These are phyloP conservation scores for Secale cereale DNA, from an alignment of 176 grass and related monocot species.

Conservation along the genomic window DNA sequence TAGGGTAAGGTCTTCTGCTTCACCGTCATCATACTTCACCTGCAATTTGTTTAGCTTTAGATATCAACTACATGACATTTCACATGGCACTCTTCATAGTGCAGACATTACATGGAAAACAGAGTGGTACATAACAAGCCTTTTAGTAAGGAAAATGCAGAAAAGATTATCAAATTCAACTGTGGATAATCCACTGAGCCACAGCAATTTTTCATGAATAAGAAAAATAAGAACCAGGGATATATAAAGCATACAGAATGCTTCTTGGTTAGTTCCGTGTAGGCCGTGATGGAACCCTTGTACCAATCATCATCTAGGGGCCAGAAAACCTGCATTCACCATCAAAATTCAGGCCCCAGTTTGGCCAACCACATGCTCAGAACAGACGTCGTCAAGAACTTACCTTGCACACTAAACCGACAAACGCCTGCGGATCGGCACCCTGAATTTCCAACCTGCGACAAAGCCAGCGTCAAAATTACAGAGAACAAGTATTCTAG, in stretches of 20 bases:
- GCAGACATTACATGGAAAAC: neutral
- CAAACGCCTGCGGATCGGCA: slow-evolving; percentile 48
- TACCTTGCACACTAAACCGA: slow-evolving; percentile 85
- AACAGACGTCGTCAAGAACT: slow-evolving; percentile 12
- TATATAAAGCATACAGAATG: slow-evolving; percentile 56
- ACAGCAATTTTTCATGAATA: neutral
- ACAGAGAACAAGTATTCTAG: neutral
- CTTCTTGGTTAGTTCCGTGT: slow-evolving; percentile 56
- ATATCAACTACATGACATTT: neutral
- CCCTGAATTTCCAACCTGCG: slow-evolving; percentile 67
- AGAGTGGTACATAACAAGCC: neutral
- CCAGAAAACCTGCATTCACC: slow-evolving; percentile 77
- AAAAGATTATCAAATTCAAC: neutral
- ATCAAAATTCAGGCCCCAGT: slow-evolving; percentile 6
- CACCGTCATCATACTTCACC: slow-evolving; percentile 87
- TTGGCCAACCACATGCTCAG: neutral
- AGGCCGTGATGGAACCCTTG: slow-evolving; percentile 61
- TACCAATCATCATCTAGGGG: slow-evolving; percentile 96
- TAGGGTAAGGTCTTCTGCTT: slow-evolving; percentile 64
- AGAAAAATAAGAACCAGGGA: slow-evolving; percentile 1
- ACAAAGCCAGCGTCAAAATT: slow-evolving; percentile 21
- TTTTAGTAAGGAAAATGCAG: neutral
- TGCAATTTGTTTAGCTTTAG: slow-evolving; percentile 32
- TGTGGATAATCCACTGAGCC: neutral
- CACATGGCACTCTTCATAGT: slow-evolving; percentile 2